Evolutionary conservation across 164 flowering plant genomes (phyloP), one percentile per base, ranked within the genome.

Genomic region (Warburgia ugandensis): DNA sequence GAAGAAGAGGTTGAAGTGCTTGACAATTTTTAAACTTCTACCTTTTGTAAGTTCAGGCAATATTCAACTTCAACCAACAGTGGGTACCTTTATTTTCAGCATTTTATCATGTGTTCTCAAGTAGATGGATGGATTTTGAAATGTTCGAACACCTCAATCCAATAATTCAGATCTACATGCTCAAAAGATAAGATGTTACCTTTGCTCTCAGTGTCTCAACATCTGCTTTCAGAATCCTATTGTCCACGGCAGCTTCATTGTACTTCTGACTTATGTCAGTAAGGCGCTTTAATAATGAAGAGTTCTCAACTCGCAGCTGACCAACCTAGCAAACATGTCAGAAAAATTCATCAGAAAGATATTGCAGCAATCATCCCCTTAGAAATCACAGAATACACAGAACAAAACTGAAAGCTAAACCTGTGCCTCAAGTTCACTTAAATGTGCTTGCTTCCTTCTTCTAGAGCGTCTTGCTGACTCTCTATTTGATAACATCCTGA

Each of bases 201-300:
- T 88, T 92, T 55, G 99, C 94, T 75, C 97, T 84, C 65, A 94
- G 53, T 50, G 99, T 94, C 62, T 94, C 97, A 57, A 94, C 86
- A 73, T 94, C 89, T 55, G 99, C 99, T 79, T 94, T 94, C 39
- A 94, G 50, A 57, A 94, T 80, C 69, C 99, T 77, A 50, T 94
- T 94, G 72, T 94, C 94, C 63, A 94, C 94, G 54, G 92, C 87
- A 46, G 96, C 89, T 64, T 82, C 89, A 70, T 69, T 86, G 70
- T 71, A 86, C 69, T 79, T 92, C 29, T 82, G 83, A 69, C 76
- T 74, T 50, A 82, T 54, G 51, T 81, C 87, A 27, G 83, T 68
- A 6, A 86, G 70, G 21, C 95, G 91, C 71, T 88, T 84, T 52
- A 77, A 37, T 29, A 85, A 61, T 4, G 84, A 61, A 29, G 92